Base-by-base conservation (phyloP, 2,329 filamentous ascomycete species). In the Hypoxylon sp. region DNA sequence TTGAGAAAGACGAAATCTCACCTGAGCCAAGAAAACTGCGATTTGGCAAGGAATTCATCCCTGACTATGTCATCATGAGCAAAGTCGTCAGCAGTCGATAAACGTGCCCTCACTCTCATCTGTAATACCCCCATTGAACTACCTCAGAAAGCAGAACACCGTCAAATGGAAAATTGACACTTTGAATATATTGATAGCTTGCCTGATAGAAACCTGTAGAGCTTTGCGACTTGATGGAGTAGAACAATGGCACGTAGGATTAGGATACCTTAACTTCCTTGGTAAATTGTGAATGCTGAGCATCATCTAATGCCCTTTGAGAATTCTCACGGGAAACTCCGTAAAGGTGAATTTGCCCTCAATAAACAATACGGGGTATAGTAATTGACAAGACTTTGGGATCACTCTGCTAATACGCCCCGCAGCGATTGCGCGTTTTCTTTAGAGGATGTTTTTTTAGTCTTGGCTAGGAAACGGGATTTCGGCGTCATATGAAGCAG, bases 21-120 rank as follows among this genome's bases (percentile, higher is more conserved):
- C 89, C 89, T 0, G 75, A 75, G 37, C 82, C 86, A 35, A 82
- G 85, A 68, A 83, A 80, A 63, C 78, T 91, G 65, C 81, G 89
- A 5, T 83, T 81, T 52, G 88, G 87, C 1, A 87, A 84, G 73
- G 80, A 83, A 15, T 82, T 87, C 46, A 80, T 81, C 59, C 84
- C 86, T 0, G 87, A 89, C 68, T 91, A 90, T 79, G 79, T 86
- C 35, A 90, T 91, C 65, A 75, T 91, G 76, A 90, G 87, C 76
- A 86, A 85, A 71, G 63, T 68, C 44, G 78, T 84, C n/a, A 55
- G 32, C 44, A 68, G 61, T 11, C 19, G 46, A 44, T 44, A 19
- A 21, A 17, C 6, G 17, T 44, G 17, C 17, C 15, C 39, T 44
- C 39, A 44, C 39, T 19, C n/a, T 21, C 39, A 21, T 44, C 17